Conservation (phyloP, 768 basidiomycete species). For the Hortiboletus campestris region DNA sequence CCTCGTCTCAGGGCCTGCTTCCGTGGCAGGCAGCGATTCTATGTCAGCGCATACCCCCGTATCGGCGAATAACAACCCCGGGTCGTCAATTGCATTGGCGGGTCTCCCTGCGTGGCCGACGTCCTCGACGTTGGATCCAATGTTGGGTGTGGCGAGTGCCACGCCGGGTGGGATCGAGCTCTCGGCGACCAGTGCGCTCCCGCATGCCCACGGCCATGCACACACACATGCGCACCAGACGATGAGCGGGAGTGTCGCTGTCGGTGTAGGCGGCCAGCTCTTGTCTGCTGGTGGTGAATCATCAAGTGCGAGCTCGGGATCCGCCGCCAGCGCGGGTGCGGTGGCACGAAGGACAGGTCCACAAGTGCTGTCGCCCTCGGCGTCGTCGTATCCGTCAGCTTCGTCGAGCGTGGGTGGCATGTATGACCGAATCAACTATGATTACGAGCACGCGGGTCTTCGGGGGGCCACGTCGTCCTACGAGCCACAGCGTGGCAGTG, state of each 20-base stretch:
- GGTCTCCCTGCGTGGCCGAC: conserved; percentile 35
- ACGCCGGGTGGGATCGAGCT: conserved; percentile 34
- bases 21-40: conserved; percentile 13
- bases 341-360: conserved; percentile 13
- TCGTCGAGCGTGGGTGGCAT: conserved; percentile 16
- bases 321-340: not conserved
- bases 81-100: conserved; percentile 23
- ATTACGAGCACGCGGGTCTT: conserved; percentile 16
- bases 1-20: conserved; percentile 17
- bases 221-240: conserved; percentile 15
- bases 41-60: conserved; percentile 22
- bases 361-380: conserved; percentile 14
- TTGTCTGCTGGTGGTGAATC: conserved; percentile 14
- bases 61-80: conserved; percentile 8
- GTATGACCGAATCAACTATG: conserved; percentile 24
- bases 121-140: conserved; percentile 28
- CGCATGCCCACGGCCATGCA: conserved; percentile 8
- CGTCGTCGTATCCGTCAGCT: conserved; percentile 17
- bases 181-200: conserved; percentile 9
- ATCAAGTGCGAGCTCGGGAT: conserved; percentile 11
- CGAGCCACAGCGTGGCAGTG: conserved; percentile 19
- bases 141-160: conserved; percentile 32
- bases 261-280: conserved; percentile 19
- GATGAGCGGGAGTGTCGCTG: conserved; percentile 5
- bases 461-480: conserved; percentile 18